These are phyloP conservation scores for Elsinoe arachidis DNA, from an alignment of 2,329 filamentous ascomycete species.

Conservation along the genomic window DNA sequence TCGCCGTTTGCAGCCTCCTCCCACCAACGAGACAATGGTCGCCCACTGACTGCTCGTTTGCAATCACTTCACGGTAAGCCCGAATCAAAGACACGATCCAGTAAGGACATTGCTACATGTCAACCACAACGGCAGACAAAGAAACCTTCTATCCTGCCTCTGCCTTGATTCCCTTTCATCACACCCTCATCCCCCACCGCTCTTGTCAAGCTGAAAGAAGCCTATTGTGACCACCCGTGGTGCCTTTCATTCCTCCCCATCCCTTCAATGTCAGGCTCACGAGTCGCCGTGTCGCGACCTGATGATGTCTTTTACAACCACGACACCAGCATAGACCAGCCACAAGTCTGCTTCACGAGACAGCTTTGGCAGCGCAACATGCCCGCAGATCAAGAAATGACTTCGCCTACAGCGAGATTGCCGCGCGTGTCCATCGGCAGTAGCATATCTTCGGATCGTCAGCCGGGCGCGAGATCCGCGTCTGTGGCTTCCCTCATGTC, in stretches of 20 bases:
- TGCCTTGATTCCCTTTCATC: background rate
- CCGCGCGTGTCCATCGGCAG: constrained; percentile 9
- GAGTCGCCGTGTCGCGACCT: constrained; percentile 15
- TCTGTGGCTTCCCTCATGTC: constrained; percentile 16
- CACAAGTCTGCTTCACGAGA: constrained; percentile 29
- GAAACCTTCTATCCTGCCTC: background rate
- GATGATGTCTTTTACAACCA: constrained; percentile 9
- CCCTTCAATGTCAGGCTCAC: constrained; percentile 17
- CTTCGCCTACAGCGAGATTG: background rate
- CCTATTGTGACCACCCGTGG: background rate
- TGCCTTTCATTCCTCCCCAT: constrained; percentile 14
- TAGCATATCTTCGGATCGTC: constrained; percentile 18
- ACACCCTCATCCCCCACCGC: background rate
- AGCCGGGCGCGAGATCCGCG: constrained; percentile 19
- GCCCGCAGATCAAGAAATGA: constrained; percentile 18
- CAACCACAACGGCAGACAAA: constrained; percentile 6
- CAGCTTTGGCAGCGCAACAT: constrained; percentile 31
- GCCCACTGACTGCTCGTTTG: background rate
- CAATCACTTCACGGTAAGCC: background rate
- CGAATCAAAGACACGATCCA: background rate
- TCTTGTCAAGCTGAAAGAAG: constrained; percentile 1
- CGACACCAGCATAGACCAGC: constrained; percentile 12
- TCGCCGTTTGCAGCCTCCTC: constrained; percentile 8
- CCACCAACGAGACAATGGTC: constrained; percentile 1
- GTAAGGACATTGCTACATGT: background rate